phyloP scores from a whole-genome alignment of 257 asterid genomes.

The Solanum gracilifrons region DNA sequence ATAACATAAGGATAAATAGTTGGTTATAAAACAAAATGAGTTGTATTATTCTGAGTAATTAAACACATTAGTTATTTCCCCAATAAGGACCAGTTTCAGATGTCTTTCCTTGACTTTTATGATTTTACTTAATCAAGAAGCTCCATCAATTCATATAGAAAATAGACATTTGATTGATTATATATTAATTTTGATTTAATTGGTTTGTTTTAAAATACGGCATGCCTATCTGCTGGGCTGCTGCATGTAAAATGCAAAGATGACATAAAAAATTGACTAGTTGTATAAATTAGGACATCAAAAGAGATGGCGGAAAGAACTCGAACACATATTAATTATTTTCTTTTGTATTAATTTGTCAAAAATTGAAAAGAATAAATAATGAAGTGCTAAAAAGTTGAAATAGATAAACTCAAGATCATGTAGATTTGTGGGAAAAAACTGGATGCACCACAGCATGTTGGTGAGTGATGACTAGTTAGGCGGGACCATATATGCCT shows the following conservation, averaged over 20 bases:
- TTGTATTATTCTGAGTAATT: not conserved
- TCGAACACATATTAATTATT: not conserved
- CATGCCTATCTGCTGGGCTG: not conserved
- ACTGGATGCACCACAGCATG: constrained; percentile 5
- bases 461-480: constrained; percentile 7
- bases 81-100: not conserved
- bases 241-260: not conserved
- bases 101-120: not conserved
- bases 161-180: not conserved
- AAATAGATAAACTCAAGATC: not conserved
- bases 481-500: constrained; percentile 8
- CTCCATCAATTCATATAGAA: not conserved
- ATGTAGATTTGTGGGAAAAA: constrained; percentile 1
- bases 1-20: not conserved
- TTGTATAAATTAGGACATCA: not conserved
- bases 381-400: not conserved
- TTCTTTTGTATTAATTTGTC: not conserved
- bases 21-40: not conserved
- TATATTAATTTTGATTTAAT: not conserved
- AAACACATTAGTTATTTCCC: not conserved
- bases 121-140: not conserved
- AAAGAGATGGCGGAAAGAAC: not conserved
- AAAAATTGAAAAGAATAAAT: not conserved
- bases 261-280: not conserved
- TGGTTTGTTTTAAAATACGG: not conserved